phyloP scores from a whole-genome alignment of 768 basidiomycete genomes.

The Tylopilus rubrobrunneus region DNA sequence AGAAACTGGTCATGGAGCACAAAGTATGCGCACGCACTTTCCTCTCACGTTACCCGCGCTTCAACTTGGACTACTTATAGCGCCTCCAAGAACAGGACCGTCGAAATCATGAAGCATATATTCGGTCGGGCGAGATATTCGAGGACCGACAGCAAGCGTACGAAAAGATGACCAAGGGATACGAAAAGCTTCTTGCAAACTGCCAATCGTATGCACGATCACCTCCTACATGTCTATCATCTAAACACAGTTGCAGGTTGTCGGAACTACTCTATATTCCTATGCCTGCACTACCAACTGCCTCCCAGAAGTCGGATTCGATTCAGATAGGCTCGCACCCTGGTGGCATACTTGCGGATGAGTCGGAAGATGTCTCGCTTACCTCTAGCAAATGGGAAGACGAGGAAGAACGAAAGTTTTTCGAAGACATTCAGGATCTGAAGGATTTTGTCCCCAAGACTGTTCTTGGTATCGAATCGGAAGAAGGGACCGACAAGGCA shows the following conservation, averaged over 20 bases:
- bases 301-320: slow-evolving; percentile 76
- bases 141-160: slow-evolving; percentile 99
- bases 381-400: slow-evolving; percentile 90
- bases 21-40: slow-evolving; percentile 48
- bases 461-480: slow-evolving; percentile 66
- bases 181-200: slow-evolving; percentile 85
- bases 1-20: slow-evolving; percentile 89
- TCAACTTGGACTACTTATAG: slow-evolving; percentile 37
- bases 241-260: slow-evolving; percentile 45
- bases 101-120: slow-evolving; percentile 97
- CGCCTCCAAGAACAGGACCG: slow-evolving; percentile 95
- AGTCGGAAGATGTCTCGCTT: slow-evolving; percentile 50
- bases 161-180: slow-evolving; percentile 96
- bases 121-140: slow-evolving; percentile 98
- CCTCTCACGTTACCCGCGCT: not conserved
- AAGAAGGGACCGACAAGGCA: slow-evolving; percentile 38
- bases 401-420: slow-evolving; percentile 92
- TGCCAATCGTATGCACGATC: slow-evolving; percentile 72
- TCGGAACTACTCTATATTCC: slow-evolving; percentile 87
- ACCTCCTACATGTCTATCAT: not conserved
- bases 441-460: slow-evolving; percentile 89
- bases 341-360: slow-evolving; percentile 44
- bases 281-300: slow-evolving; percentile 79
- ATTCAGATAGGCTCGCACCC: slow-evolving; percentile 64
- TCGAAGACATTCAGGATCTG: slow-evolving; percentile 88